Evolutionary conservation across 2,329 filamentous ascomycete genomes (phyloP), one percentile per base, ranked within the genome.

Genomic region (Rachicladosporium sp.): DNA sequence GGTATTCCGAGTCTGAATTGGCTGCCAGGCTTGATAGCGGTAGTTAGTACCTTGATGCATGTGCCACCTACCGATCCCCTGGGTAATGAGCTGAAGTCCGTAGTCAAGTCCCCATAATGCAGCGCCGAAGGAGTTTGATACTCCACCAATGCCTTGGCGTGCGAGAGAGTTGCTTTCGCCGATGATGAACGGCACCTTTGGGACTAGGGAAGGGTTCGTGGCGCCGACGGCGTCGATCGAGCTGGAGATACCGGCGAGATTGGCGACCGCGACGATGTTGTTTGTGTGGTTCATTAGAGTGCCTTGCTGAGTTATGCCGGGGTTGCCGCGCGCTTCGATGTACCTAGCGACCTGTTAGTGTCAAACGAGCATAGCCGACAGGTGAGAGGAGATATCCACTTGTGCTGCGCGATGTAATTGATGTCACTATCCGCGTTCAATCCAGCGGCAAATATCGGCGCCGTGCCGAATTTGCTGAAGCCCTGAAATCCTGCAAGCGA

Each of bases 41-140:
- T 74, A 80, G 52, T 78, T 68, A 10, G 72, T 76, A 8, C 76
- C 76, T 61, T 73, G 69, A 55, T 81, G 77, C 71, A 80, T 74
- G 51, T 78, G 73, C 3, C 74, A 65, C 12, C 76, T 68, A 33
- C 61, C 60, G 57, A 80, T 71, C 10, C 70, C 70, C 2, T 66
- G 65, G 0, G 69, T 62, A 1, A 76, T 76, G 39, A 66, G 66
- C 51, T 70, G 73, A 4, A 80, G 61, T 46, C 71, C 71, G 60
- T 78, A 80, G 56, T 80, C 75, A 9, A 79, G 50, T 12, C 65
- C 72, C 76, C 76, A 80, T 11, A 80, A 70, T 7, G 76, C 74
- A 7, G 76, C 76, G 29, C 76, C 77, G 53, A 80, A 80, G 0
- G 73, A 65, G 59, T 80, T 76, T 30, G 73, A 78, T 11, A 80